Percentiles rank a stretch among this genome's conserved stretches.
phyloP scores from a whole-genome alignment of 352 stramenopile species.

The Phytophthora citrophthora region DNA sequence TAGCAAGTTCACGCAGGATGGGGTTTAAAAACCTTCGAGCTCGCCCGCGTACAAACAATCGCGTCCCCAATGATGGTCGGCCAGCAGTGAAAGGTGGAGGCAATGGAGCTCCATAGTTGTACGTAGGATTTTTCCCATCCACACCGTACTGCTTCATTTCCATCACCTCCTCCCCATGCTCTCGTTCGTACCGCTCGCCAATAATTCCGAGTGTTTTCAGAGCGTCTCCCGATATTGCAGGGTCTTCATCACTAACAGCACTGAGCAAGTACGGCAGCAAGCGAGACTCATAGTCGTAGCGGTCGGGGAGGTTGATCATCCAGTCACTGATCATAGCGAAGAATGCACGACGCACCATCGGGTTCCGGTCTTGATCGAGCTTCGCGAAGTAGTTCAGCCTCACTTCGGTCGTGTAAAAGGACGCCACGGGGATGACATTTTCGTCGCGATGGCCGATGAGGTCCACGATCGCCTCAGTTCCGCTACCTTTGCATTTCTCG shows the following conservation, averaged over 20 bases:
- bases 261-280: conserved; percentile 95
- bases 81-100: conserved; percentile 77
- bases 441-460: conserved; percentile 95
- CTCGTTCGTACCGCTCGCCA: conserved; percentile 63
- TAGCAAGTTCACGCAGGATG: conserved; percentile 90
- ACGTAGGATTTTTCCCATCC: conserved; percentile 86
- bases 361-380: conserved; percentile 88
- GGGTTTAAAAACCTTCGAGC: conserved; percentile 90
- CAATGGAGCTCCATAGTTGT: conserved; percentile 86
- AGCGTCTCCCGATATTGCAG: conserved; percentile 52
- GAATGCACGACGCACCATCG: conserved; percentile 80
- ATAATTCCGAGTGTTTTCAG: conserved; percentile 78
- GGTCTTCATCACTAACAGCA: conserved; percentile 79
- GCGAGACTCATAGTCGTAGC: conserved; percentile 94
- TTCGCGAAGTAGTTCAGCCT: conserved; percentile 94
- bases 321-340: conserved; percentile 91
- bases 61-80: conserved; percentile 89
- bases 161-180: conserved; percentile 87
- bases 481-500: conserved; percentile 94
- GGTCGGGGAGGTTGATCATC: conserved; percentile 91
- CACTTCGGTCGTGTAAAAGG: conserved; percentile 93
- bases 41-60: conserved; percentile 92
- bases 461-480: conserved; percentile 94
- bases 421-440: conserved; percentile 94
- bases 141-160: conserved; percentile 95